Evolutionary conservation across 768 basidiomycete genomes (phyloP).

Genomic region (Tricholoma saponaceum): DNA sequence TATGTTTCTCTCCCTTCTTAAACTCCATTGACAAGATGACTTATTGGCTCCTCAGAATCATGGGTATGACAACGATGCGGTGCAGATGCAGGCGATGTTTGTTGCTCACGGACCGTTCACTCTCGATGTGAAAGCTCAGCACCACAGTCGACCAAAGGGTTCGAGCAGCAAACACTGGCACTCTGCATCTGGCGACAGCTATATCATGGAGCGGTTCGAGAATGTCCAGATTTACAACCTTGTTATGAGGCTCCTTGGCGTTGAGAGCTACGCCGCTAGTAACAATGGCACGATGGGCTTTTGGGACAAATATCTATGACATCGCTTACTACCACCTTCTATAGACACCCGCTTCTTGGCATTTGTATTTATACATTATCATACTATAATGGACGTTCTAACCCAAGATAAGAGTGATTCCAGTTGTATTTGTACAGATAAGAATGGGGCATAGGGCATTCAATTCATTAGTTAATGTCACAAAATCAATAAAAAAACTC

Average conservation of each 20-base stretch:
- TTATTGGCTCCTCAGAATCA: conserved; percentile 54
- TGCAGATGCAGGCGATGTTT: conserved; percentile 85
- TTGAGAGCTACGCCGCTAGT: conserved; percentile 47
- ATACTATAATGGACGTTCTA: background rate
- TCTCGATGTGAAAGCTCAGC: conserved; percentile 55
- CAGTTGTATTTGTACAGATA: conserved; percentile 2
- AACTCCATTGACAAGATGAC: background rate
- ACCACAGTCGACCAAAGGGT: conserved; percentile 24
- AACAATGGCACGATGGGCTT: conserved; percentile 81
- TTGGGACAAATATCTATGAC: conserved; percentile 71
- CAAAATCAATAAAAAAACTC: background rate
- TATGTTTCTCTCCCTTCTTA: conserved; percentile 32
- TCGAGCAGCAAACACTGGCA: conserved; percentile 54
- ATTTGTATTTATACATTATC: background rate
- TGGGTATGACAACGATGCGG: conserved; percentile 80
- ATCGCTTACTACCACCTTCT: background rate
- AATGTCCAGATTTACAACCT: conserved; percentile 88
- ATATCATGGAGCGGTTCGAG: conserved; percentile 77
- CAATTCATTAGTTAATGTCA: background rate
- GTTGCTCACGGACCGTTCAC: conserved; percentile 91
- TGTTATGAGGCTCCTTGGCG: conserved; percentile 68
- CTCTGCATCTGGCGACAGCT: conserved; percentile 57
- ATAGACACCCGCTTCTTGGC: conserved; percentile 1
- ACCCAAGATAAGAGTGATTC: background rate
- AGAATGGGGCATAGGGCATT: background rate